Evolutionary conservation across 148 eudicot species (phyloP).

Genomic region (Drosera capensis): DNA sequence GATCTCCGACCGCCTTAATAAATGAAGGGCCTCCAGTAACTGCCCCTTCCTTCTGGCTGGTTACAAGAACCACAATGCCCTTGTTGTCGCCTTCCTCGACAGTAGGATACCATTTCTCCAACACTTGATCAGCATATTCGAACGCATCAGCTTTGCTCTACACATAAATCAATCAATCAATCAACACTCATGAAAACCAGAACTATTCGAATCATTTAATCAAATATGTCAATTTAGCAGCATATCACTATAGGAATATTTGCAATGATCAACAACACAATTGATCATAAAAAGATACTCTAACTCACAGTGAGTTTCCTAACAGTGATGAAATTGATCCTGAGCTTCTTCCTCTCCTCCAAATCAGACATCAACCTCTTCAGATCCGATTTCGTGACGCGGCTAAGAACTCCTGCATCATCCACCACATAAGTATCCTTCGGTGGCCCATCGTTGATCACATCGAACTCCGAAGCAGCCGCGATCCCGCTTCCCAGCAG

Average conservation of each 20-base stretch:
- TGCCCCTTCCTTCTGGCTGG: constrained; percentile 99
- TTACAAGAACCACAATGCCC: constrained; percentile 86
- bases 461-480: constrained; percentile 80
- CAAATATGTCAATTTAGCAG: too few relatives aligned
- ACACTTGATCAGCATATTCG: constrained; percentile 92
- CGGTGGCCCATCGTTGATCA: constrained; percentile 70
- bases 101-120: constrained; percentile 91
- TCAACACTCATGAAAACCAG: neutral
- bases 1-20: constrained; percentile 85
- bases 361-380: constrained; percentile 73
- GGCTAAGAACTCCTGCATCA: constrained; percentile 93
- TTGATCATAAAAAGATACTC: too few relatives aligned
- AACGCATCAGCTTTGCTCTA: constrained; percentile 99
- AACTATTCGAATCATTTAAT: too few relatives aligned
- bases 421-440: constrained; percentile 74
- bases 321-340: constrained; percentile 70
- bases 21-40: constrained; percentile 96
- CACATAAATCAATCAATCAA: constrained; percentile 1
- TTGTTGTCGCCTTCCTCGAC: constrained; percentile 82
- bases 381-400: constrained; percentile 75
- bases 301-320: constrained; percentile 70
- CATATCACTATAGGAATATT: too few relatives aligned
- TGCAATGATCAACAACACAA: too few relatives aligned
- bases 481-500: constrained; percentile 23
- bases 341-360: constrained; percentile 79